Conservation (phyloP, 495 filamentous ascomycete species). For the Aeminium ludgeri region DNA sequence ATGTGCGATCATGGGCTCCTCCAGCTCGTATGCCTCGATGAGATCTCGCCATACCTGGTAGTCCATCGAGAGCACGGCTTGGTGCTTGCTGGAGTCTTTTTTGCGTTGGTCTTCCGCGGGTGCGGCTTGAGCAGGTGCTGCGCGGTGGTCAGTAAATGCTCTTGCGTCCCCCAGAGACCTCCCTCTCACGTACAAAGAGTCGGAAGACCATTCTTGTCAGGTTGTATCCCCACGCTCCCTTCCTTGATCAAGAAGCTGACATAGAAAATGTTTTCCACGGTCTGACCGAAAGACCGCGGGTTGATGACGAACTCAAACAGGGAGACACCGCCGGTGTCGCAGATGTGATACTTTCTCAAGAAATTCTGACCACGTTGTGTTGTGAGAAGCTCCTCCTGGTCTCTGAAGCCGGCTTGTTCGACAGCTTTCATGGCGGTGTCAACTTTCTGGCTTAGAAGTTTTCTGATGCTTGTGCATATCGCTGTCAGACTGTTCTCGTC, state of each 20-base stretch:
- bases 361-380: conserved; percentile 4
- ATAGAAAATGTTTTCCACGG: conserved; percentile 94
- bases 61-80: conserved; percentile 72
- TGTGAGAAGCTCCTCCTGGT: conserved; percentile 22
- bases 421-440: not conserved
- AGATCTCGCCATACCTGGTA: conserved; percentile 65
- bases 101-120: conserved; percentile 33
- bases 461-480: conserved; percentile 47
- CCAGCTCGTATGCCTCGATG: conserved; percentile 55
- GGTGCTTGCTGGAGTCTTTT: conserved; percentile 40
- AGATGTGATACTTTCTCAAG: conserved; percentile 8
- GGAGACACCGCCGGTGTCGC: conserved; percentile 45
- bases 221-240: conserved; percentile 48
- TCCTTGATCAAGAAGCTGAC: conserved; percentile 87
- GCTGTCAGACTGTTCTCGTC: conserved; percentile 61
- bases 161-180: too few relatives aligned
- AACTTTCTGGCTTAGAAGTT: conserved; percentile 30
- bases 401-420: conserved; percentile 14
- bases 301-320: conserved; percentile 79
- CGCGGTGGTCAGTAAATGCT: too few relatives aligned
- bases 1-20: conserved; percentile 66
- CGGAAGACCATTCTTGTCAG: conserved; percentile 49
- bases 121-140: conserved; percentile 24
- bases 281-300: conserved; percentile 80
- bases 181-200: conserved; percentile 54